Base-by-base conservation (phyloP, 163 green algal genomes). In the Volvox carteri region DNA sequence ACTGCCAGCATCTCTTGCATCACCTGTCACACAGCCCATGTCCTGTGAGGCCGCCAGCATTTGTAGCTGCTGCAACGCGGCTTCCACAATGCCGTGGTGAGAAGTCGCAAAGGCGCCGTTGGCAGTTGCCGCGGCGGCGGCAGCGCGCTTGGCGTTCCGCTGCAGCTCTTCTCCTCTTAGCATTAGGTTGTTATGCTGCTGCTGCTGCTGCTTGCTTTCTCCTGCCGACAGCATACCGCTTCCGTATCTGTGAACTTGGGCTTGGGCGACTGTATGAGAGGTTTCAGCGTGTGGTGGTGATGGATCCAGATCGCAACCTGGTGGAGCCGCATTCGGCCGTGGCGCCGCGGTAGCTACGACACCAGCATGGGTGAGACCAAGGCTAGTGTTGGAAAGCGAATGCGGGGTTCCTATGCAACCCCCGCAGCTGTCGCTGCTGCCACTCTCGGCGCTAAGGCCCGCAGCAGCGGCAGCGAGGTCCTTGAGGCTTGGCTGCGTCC, bases 401-500 rank as follows among this genome's bases (percentile, higher is more conserved):
- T 33, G 65, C 4, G 65, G 65, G 16, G 65, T 48, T 30, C 65
- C 65, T 44, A 75, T 75, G 65, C 65, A 75, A 9, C 30, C 65
- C 9, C 65, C 65, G 65, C 65, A 75, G 65, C 65, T 75, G 65
- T 75, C 65, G 35, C 65, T 75, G 30, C 65, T 75, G 65, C 65
- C 65, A 35, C 65, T 75, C 25, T 75, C 65, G 3, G 65, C 65
- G 33, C 65, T 75, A 1, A 75, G 65, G 33, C 65, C 65, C 8
- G 65, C 65, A 12, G 65, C 65, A 46, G 65, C 65, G 19, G 65
- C 23, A 9, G 65, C 65, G 18, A 75, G 65, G 25, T 75, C 65
- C 30, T 46, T 16, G 4, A 75, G 65, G 16, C 23, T 75, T 4
- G 65, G 30, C 65, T 75, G 30, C 8, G 65, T 30, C 65, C 65